Conservation (phyloP, 23 red algal species). For the Gracilaria caudata region DNA sequence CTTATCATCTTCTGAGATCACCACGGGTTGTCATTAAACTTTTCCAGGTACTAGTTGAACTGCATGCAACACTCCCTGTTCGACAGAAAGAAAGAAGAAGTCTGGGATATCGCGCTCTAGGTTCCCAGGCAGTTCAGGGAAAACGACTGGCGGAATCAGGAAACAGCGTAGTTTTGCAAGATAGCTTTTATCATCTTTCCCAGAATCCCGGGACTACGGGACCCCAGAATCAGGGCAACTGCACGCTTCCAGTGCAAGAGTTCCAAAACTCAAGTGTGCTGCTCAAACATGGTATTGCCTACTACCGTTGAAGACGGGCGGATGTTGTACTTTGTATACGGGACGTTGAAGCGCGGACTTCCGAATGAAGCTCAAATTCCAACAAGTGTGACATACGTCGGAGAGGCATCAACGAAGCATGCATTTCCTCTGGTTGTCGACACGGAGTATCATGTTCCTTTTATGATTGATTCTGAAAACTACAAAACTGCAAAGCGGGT, state of each 20-base stretch:
- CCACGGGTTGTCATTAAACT: too few relatives aligned
- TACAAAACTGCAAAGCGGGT: conserved; percentile 8
- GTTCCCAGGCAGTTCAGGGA: too few relatives aligned
- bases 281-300: background rate
- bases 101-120: too few relatives aligned
- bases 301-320: background rate
- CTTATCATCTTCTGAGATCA: too few relatives aligned
- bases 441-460: conserved; percentile 12
- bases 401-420: conserved; percentile 17
- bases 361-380: conserved; percentile 35
- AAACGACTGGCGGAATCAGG: background rate
- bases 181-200: background rate
- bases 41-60: too few relatives aligned
- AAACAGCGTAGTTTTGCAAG: background rate
- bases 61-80: too few relatives aligned
- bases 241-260: background rate
- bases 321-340: conserved; percentile 27
- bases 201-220: background rate
- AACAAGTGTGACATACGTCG: background rate
- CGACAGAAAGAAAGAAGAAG: too few relatives aligned
- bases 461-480: conserved; percentile 8
- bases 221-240: background rate
- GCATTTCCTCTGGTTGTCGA: conserved; percentile 47
- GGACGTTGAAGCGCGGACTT: conserved; percentile 40
- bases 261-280: background rate